Conservation (phyloP, 805 yeast species). For the Candida ulmi region DNA sequence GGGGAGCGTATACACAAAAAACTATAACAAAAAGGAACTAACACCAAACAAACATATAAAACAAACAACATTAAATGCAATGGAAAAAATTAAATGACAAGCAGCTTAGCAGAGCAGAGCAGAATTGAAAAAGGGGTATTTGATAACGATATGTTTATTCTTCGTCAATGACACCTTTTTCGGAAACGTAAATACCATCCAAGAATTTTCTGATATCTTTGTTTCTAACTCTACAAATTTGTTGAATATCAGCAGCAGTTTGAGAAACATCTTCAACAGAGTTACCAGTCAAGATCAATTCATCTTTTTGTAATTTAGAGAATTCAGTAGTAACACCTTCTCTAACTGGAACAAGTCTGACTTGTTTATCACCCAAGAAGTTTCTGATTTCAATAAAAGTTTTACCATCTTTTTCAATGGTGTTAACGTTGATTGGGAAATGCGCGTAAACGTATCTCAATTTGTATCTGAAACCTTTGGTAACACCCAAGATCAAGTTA, state of each 20-base stretch:
- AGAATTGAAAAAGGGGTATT: not conserved
- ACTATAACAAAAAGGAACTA: not conserved
- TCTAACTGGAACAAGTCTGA: conserved; percentile 78
- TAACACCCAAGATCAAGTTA: conserved; percentile 97
- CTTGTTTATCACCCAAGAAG: conserved; percentile 99
- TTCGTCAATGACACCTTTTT: conserved; percentile 81
- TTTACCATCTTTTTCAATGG: conserved; percentile 70
- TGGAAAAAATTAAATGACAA: not conserved
- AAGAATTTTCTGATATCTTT: conserved; percentile 99
- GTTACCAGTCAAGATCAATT: conserved; percentile 89
- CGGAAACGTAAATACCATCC: conserved; percentile 99
- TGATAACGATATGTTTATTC: conserved; percentile 29
- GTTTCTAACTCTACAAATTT: conserved; percentile 97
- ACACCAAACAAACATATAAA: not conserved
- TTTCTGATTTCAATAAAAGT: conserved; percentile 93
- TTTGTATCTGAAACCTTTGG: conserved; percentile 98
- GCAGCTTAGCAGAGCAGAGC: no score
- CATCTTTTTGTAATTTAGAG: conserved; percentile 88
- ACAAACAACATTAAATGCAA: not conserved
- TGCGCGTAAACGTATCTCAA: conserved; percentile 99
- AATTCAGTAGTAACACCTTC: conserved; percentile 86
- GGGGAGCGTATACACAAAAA: not conserved
- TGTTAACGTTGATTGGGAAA: conserved; percentile 99
- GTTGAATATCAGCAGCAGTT: conserved; percentile 97
- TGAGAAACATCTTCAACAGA: conserved; percentile 96